Percentiles rank a stretch among this genome's conserved stretches.
Conservation (phyloP, 371 early-diverging fungal genomes). For the Apophysomyces elegans region DNA sequence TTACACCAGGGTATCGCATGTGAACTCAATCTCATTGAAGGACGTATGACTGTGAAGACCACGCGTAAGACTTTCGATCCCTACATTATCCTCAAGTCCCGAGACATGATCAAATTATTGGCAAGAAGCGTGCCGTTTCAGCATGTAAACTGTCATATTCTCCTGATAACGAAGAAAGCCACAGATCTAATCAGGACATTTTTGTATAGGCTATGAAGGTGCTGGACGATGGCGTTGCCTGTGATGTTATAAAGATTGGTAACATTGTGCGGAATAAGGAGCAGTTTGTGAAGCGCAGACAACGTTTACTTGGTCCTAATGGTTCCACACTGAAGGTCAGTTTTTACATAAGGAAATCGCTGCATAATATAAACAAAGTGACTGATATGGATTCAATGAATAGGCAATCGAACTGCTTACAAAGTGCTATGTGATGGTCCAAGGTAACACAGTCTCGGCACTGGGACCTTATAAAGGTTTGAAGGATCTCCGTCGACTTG, state of each 20-base stretch:
- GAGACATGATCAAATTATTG: constrained; percentile 96
- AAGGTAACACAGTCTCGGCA: constrained; percentile 96
- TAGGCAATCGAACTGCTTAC: constrained; percentile 97
- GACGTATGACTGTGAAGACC: constrained; percentile 98
- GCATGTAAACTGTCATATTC: constrained; percentile 61
- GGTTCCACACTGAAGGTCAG: constrained; percentile 93
- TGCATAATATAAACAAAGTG: constrained; percentile 11
- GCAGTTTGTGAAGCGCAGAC: constrained; percentile 97
- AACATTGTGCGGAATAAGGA: constrained; percentile 95
- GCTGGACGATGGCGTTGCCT: constrained; percentile 93
- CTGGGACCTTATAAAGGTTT: constrained; percentile 96
- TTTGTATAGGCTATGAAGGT: constrained; percentile 76
- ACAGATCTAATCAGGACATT: not conserved
- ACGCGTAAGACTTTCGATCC: constrained; percentile 98
- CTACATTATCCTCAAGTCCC: constrained; percentile 94
- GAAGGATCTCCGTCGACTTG: constrained; percentile 90
- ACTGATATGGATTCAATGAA: not conserved
- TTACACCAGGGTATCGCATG: constrained; percentile 83
- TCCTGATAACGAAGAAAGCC: no score
- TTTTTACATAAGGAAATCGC: not conserved
- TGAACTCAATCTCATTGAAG: constrained; percentile 95
- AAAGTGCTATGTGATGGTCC: constrained; percentile 95
- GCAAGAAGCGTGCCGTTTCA: constrained; percentile 95
- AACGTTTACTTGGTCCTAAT: constrained; percentile 96
- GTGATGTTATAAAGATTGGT: constrained; percentile 98